Base-by-base conservation (phyloP, 148 eudicot genomes). In the Persicaria maculosa region DNA sequence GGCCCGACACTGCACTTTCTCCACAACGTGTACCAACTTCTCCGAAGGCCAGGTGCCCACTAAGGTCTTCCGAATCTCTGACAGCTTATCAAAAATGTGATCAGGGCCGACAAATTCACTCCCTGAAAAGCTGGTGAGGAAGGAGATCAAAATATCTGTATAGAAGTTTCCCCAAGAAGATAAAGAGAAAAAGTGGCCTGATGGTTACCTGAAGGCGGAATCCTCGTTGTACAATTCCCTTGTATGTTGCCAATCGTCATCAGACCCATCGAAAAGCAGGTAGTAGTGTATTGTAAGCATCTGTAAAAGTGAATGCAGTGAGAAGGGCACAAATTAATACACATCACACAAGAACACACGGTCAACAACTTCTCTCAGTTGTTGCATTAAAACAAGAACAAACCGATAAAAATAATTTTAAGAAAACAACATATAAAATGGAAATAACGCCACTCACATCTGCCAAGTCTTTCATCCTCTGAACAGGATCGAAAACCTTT, bases 211-310 rank as follows among this genome's bases (percentile, higher is more conserved):
- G 85, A 93, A 89, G 70, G 61, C 58, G 52, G 98, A 91, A 54
- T 55, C 14, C 64, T 84, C 97, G n/a, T 79, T 79, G 77, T 93
- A 93, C 2, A 91, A 74, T 50, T 87, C 82, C 88, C 85, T 89
- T 67, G 80, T 47, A 55, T 93, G 91, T 68, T 85, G 91, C 97
- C 98, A 93, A 64, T 87, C 81, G 58, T 87, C 98, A 78, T 91
- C 97, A 25, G 78, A 72, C 72, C 98, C 98, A 68, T 93, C 93
- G 72, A 91, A 93, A 62, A 93, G 97, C 81, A 91, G 80, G 81
- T 93, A 93, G 84, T 91, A 93, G 72, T 93, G 97, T 76, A 93
- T 88, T 44, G 89, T 75, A 81, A 93, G 85, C 97, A 93, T 93
- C 97, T 93, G 88, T n/a, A 17, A 14, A 22, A 7, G 15, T 72